These are phyloP conservation scores for Bretschneidera sinensis DNA, from an alignment of 345 rosid genomes.

Conservation along the genomic window DNA sequence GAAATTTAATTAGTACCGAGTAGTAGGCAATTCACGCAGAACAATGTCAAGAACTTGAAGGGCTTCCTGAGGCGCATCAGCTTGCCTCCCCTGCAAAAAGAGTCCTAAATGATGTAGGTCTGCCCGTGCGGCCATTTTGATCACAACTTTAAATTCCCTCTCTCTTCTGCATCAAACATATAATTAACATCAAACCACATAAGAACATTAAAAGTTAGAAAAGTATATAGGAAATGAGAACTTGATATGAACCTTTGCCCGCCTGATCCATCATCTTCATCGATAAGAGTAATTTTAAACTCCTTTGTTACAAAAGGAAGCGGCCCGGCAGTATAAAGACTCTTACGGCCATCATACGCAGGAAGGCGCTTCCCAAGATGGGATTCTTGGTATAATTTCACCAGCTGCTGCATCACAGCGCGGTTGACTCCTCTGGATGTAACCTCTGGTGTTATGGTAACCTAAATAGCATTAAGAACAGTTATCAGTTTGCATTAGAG, in stretches of 20 bases:
- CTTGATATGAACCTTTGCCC: constrained; percentile 44
- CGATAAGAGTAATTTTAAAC: constrained; percentile 60
- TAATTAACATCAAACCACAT: too few relatives aligned
- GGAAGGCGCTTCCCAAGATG: constrained; percentile 94
- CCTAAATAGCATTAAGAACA: constrained; percentile 30
- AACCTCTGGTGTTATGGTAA: constrained; percentile 75
- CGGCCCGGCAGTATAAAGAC: constrained; percentile 91
- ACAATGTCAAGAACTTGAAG: constrained; percentile 98
- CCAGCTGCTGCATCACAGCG: constrained; percentile 74
- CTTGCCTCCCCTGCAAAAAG: constrained; percentile 80
- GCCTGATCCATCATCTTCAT: constrained; percentile 85
- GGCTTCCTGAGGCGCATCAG: constrained; percentile 98
- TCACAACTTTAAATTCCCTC: constrained; percentile 63
- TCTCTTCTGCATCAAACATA: constrained; percentile 55
- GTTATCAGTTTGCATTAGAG: not conserved
- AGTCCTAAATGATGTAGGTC: constrained; percentile 83
- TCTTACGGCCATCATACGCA: constrained; percentile 89
- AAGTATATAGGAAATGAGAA: not conserved
- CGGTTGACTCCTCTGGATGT: constrained; percentile 81
- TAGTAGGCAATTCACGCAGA: constrained; percentile 85
- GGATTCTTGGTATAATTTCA: constrained; percentile 50
- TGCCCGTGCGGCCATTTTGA: constrained; percentile 85
- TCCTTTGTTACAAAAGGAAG: constrained; percentile 78
- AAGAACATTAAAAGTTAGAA: not conserved
- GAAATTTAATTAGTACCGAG: constrained; percentile 35